Evolutionary conservation across 2,329 filamentous ascomycete species (phyloP), one percentile per base, ranked within the genome.

Genomic region (Xylariaceae sp.): DNA sequence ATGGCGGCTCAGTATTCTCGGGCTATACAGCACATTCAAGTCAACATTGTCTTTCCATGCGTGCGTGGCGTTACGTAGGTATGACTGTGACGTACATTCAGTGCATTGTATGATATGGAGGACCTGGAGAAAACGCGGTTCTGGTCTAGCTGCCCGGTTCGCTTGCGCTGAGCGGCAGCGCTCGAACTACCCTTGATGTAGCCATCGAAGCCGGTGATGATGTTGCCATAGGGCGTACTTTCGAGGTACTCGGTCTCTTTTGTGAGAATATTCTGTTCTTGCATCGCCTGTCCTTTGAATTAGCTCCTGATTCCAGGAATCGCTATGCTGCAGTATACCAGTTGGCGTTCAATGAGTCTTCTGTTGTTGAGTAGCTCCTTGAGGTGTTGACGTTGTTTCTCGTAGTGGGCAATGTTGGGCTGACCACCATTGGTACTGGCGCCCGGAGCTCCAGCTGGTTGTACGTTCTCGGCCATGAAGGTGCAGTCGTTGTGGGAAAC

Each of bases 171-270:
- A 9, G 81, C 74, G 3, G 76, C 75, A 2, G 74, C 72, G n/a
- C 80, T 78, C 8, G 79, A 76, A 15, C 76, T 78, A 41, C 88
- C 90, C 66, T 98, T 98, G 72, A 95, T 94, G 69, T 97, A 98
- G 62, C 89, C 94, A 64, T 98, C 93, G 64, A 98, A 98, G 17
- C 93, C 93, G 37, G 87, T 89, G 63, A 98, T 91, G 61, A 98
- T 97, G 69, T 98, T 98, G 34, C 93, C 93, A 54, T 75, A 81
- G 12, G 83, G 84, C 4, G 89, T 94, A 57, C 89, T 89, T 64
- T 97, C 91, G 38, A 98, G 81, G 64, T 98, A 98, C 15, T 83
- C 77, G 43, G 83, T 81, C 64, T 98, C 93, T 57, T 88, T 85
- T 50, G 85, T 81, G 60, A 78, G 82, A 55, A 98, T 97, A 50